These are phyloP conservation scores for Cyclotella atomus DNA, from an alignment of 108 stramenopile species.

Conservation along the genomic window DNA sequence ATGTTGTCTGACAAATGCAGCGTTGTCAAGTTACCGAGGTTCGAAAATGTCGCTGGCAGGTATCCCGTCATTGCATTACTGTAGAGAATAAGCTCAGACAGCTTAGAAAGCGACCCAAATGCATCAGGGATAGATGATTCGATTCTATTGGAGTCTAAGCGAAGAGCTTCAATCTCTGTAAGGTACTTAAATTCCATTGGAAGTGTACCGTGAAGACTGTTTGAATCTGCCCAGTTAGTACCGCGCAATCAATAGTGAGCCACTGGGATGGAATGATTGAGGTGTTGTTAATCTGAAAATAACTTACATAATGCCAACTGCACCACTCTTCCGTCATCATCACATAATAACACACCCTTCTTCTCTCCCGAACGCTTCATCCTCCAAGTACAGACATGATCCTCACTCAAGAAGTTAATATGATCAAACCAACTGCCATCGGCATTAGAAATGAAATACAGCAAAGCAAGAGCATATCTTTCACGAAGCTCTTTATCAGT, in stretches of 20 bases:
- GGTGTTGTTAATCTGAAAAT: background rate
- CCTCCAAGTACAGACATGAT: conserved; percentile 17
- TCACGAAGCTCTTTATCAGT: background rate
- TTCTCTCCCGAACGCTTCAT: conserved; percentile 10
- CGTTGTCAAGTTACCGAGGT: background rate
- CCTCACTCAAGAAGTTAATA: background rate
- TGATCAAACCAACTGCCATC: conserved; percentile 1
- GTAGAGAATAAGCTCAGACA: conserved; percentile 1
- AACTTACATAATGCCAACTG: conserved; percentile 1
- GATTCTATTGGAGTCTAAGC: conserved; percentile 1
- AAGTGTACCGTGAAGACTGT: background rate
- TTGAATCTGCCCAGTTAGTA: background rate
- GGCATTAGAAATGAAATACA: conserved; percentile 1
- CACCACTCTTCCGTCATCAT: background rate
- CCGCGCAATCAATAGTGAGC: background rate
- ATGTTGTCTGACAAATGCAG: conserved; percentile 8
- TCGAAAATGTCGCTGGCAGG: background rate
- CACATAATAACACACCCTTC: conserved; percentile 7
- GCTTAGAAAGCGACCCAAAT: background rate
- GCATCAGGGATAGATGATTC: background rate
- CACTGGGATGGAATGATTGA: too few species aligned
- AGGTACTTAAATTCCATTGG: conserved; percentile 6
- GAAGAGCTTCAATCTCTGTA: background rate
- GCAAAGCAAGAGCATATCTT: conserved; percentile 8
- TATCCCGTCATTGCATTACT: background rate